A percentile compares a stretch with the other conserved stretches of the same genome.
Evolutionary conservation across 164 flowering plant genomes (phyloP).

Genomic region (Sedum album): DNA sequence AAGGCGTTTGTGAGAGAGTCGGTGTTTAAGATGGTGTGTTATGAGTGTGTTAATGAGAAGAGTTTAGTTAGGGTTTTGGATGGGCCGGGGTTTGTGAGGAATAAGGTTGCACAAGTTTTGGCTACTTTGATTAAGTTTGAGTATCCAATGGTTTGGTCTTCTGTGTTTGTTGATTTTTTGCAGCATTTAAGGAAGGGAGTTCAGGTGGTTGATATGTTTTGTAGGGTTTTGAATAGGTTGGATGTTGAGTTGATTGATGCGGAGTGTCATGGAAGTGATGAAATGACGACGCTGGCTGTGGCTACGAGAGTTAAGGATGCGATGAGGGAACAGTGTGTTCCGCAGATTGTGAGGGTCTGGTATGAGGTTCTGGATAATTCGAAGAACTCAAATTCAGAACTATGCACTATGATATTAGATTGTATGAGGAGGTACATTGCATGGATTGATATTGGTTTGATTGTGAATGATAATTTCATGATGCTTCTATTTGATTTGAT

Average conservation of each 20-base stretch:
- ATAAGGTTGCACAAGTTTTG: conserved; percentile 89
- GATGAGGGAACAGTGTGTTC: conserved; percentile 87
- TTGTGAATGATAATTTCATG: conserved; percentile 69
- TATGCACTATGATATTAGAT: conserved; percentile 58
- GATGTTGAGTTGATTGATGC: conserved; percentile 84
- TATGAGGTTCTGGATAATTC: conserved; percentile 69
- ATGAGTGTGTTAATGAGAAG: conserved; percentile 29
- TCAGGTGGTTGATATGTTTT: conserved; percentile 80
- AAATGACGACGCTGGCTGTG: conserved; percentile 19
- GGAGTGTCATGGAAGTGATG: conserved; percentile 65
- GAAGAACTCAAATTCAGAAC: conserved; percentile 54
- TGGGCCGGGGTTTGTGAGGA: conserved; percentile 64
- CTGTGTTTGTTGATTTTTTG: conserved; percentile 70
- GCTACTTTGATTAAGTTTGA: conserved; percentile 75
- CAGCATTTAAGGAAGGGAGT: conserved; percentile 54
- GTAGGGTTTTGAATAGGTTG: conserved; percentile 71
- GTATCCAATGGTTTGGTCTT: conserved; percentile 72
- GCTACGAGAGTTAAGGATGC: conserved; percentile 80
- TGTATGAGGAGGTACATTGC: conserved; percentile 70
- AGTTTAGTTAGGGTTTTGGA: conserved; percentile 46
- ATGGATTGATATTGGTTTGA: conserved; percentile 92
- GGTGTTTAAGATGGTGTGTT: conserved; percentile 52
- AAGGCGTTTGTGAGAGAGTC: conserved; percentile 50
- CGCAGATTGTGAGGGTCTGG: conserved; percentile 81
- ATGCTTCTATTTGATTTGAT: conserved; percentile 69